Evolutionary conservation across 306 rosid genomes (phyloP), one percentile per base, ranked within the genome.

Genomic region (Glycine soja): DNA sequence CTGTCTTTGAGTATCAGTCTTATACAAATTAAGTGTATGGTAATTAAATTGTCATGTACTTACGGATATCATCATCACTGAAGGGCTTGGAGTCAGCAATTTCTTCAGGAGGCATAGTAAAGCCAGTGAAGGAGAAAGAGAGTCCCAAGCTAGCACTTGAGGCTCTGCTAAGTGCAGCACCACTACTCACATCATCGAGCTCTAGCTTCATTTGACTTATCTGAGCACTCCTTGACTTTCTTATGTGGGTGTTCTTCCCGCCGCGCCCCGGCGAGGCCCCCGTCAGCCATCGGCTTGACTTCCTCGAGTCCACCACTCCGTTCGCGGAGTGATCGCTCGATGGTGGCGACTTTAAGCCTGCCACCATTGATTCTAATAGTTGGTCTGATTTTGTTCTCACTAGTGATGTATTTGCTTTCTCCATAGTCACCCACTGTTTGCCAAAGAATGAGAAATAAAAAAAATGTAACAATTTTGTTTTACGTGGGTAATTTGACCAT

Each of bases 121-220:
- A 96, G 45, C 99, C 99, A 19, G 97, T 93, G 89, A 96, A 96
- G 18, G 97, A 92, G 83, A 96, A 93, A 0, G 99, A 96, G 46
- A 96, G 87, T 3, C 99, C 99, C 86, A 96, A 80, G 88, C 98
- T 93, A 30, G 99, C 99, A 80, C 99, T 96, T 0, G 98, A 93
- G n/a, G 98, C 99, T 70, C 99, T 78, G 66, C 99, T 96, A 0
- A 96, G 90, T 16, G 94, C 97, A 0, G 98, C 98, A 3, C 99
- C 98, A 34, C 90, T 92, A 48, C 80, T 84, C 50, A 92, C 54
- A 32, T 96, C 99, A 70, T 90, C 98, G 19, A 93, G 9, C 1
- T 93, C 98, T 9, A 90, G 30, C 90, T 90, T 95, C 82, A 95
- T 38, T 74, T 78, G 82, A 14, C 68, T 68, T 14, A 78, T 78